Evolutionary conservation across 306 rosid genomes (phyloP).

Genomic region (Lotus japonicus): DNA sequence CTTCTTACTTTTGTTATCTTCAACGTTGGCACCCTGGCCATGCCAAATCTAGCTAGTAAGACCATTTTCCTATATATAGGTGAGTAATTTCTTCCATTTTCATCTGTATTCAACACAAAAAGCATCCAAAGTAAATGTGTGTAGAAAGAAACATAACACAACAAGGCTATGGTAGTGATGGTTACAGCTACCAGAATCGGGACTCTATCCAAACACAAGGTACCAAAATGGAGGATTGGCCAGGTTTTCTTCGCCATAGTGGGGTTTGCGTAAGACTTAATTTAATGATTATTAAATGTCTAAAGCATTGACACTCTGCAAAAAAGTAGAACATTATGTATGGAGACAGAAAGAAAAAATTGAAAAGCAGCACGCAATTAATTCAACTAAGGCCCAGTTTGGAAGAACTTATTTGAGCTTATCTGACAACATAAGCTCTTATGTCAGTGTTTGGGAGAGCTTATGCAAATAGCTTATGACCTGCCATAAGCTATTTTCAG

Average conservation of each 20-base stretch:
- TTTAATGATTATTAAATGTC: not conserved
- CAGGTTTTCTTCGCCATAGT: conserved; percentile 20
- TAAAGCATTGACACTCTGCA: conserved; percentile 27
- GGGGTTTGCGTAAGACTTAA: conserved; percentile 20
- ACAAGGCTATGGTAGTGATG: conserved; percentile 13
- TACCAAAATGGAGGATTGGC: conserved; percentile 27
- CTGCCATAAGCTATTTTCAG: too few species aligned
- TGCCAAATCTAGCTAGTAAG: not conserved
- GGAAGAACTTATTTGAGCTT: too few species aligned
- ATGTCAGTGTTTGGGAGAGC: too few species aligned
- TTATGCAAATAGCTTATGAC: too few species aligned
- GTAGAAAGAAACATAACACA: conserved; percentile 25
- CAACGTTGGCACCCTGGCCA: not conserved
- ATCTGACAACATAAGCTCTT: too few species aligned
- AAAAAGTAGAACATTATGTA: conserved; percentile 22
- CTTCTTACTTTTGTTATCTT: not conserved
- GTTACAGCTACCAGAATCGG: conserved; percentile 33
- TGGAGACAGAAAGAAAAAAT: not conserved
- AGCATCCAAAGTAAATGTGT: conserved; percentile 34
- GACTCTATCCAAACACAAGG: conserved; percentile 29
- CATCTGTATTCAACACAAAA: conserved; percentile 6
- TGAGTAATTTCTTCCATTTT: not conserved
- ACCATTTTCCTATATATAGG: not conserved
- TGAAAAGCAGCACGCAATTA: conserved; percentile 11
- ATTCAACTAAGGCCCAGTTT: too few species aligned